Percentiles rank a stretch among this genome's conserved stretches.
Evolutionary conservation across 108 stramenopile species (phyloP).

Genomic region (Poteriospumella lacustris): DNA sequence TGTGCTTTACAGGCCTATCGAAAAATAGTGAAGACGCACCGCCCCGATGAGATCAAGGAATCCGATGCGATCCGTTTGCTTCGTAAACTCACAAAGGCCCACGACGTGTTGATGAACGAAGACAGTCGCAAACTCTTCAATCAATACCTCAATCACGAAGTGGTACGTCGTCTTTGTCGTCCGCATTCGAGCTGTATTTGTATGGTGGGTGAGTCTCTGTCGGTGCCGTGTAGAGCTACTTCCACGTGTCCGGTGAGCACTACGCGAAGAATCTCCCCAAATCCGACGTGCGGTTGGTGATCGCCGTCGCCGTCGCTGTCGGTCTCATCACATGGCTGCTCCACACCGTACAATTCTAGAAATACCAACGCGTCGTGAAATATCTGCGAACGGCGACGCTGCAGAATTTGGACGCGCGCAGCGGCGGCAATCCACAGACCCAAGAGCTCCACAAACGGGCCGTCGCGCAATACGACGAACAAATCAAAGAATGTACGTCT

Average conservation of each 20-base stretch:
- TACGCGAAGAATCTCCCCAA: not conserved
- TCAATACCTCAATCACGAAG: not conserved
- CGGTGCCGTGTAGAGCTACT: not conserved
- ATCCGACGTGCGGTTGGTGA: not conserved
- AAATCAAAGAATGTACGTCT: not conserved
- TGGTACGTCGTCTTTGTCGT: not conserved
- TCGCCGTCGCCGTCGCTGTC: not conserved
- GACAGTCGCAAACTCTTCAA: not conserved
- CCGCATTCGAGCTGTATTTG: not conserved
- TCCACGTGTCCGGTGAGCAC: not conserved
- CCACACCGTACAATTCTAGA: not conserved
- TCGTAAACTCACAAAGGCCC: not conserved
- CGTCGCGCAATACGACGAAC: not conserved
- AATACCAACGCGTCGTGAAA: not conserved
- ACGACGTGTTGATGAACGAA: not conserved
- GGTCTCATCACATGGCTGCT: not conserved
- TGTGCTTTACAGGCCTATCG: conserved; percentile 2
- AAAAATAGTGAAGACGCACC: not conserved
- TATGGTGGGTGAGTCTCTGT: too few relatives aligned
- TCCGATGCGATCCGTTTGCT: not conserved
- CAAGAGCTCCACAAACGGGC: not conserved
- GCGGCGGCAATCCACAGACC: not conserved
- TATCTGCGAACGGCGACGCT: not conserved
- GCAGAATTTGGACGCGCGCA: not conserved
- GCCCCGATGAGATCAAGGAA: conserved; percentile 12